Evolutionary conservation across 2,329 filamentous ascomycete species (phyloP).

Genomic region (Fusarium cicatricum): DNA sequence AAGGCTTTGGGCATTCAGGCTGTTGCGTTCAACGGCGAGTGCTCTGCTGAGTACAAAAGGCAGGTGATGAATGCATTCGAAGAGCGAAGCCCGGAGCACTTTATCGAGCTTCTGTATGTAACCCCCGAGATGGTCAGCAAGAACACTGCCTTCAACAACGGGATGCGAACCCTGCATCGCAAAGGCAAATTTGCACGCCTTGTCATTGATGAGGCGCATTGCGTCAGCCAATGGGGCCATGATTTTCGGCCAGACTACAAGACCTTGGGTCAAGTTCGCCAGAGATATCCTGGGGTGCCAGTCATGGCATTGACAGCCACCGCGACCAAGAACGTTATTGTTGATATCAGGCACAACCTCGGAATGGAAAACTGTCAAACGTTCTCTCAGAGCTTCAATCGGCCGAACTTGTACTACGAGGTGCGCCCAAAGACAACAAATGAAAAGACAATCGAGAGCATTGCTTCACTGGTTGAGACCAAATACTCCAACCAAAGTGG

Average conservation of each 20-base stretch:
- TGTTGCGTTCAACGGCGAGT: constrained; percentile 82
- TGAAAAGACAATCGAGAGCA: constrained; percentile 52
- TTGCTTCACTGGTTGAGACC: constrained; percentile 72
- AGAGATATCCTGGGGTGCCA: constrained; percentile 79
- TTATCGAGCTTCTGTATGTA: constrained; percentile 88
- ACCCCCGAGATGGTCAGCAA: constrained; percentile 97
- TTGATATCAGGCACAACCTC: constrained; percentile 92
- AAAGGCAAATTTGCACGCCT: constrained; percentile 82
- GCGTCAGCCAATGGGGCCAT: constrained; percentile 98
- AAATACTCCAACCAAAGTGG: constrained; percentile 79
- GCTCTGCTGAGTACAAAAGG: constrained; percentile 66
- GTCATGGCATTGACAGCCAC: constrained; percentile 96
- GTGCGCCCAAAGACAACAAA: constrained; percentile 76
- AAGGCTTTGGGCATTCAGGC: constrained; percentile 79
- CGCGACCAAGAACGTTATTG: constrained; percentile 90
- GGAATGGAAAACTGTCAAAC: constrained; percentile 79
- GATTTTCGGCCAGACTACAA: constrained; percentile 98
- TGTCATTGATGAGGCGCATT: constrained; percentile 99
- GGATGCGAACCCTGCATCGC: constrained; percentile 72
- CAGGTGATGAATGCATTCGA: constrained; percentile 72
- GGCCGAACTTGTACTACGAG: constrained; percentile 93
- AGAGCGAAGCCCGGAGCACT: constrained; percentile 72
- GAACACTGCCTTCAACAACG: constrained; percentile 72
- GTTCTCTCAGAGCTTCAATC: constrained; percentile 94
- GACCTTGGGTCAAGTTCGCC: constrained; percentile 76